Base-by-base conservation (phyloP, 2,329 filamentous ascomycete genomes). In the Cadophora sp. region DNA sequence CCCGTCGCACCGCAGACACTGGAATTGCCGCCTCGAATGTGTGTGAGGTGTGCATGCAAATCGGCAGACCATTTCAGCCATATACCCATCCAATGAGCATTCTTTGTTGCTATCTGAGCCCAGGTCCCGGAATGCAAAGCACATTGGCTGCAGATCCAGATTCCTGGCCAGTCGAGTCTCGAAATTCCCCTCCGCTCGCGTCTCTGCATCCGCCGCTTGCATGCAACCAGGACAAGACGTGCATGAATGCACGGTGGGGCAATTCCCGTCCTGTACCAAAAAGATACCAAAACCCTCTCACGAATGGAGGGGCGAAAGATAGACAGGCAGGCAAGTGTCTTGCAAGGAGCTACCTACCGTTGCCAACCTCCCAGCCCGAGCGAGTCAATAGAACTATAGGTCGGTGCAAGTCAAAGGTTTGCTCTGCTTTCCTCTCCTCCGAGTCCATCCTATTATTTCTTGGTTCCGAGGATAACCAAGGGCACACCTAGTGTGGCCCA, bases 141-240 rank as follows among this genome's bases (percentile, higher is more conserved):
- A 55, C 30, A 39, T 39, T 56, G 53, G 53, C 33, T 56, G 53
- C 53, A 58, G 36, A 58, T 58, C 55, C 33, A 43, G 36, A 43
- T 24, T 56, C 51, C 53, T 13, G 53, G 22, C 30, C 43, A 18
- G 43, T 45, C 43, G 3, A 43, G 18, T 14, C 43, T 56, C 27
- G n/a, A 56, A 56, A 20, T 56, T 56, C n/a, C n/a, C 36, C 13
- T 56, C 18, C 30, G 9, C 30, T 56, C 30, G 30, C 30, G 11
- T 58, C 36, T 41, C 13, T 43, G 20, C 36, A 58, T 56, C 30
- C 33, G 53, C 53, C 51, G 53, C 53, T 22, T 56, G 53, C 53
- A 56, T 56, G 33, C 53, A 56, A n/a, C n/a, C n/a, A n/a, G n/a
- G n/a, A n/a, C n/a, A n/a, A n/a, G 27, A 30, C 27, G 27, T 30